Percentiles rank a stretch among this genome's conserved stretches.
phyloP scores from a whole-genome alignment of 139 green algal genomes.

The Chlamydomonas sphaeroides region DNA sequence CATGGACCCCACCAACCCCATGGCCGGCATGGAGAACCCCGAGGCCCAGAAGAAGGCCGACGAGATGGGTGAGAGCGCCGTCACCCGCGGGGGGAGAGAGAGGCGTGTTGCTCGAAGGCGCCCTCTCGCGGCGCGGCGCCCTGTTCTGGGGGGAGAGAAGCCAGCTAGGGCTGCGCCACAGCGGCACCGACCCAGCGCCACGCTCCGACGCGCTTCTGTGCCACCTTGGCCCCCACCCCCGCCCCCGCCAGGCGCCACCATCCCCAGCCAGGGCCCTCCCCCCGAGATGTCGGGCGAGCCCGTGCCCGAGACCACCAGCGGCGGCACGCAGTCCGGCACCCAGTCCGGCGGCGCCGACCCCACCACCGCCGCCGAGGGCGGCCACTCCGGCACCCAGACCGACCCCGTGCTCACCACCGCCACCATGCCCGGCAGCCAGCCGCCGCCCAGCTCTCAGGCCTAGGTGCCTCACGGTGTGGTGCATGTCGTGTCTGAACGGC shows the following conservation, averaged over 20 bases:
- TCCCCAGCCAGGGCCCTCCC: constrained; percentile 26
- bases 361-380: background rate
- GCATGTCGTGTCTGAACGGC: too few species aligned
- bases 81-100: too few species aligned
- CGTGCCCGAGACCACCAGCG: background rate
- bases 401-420: too few species aligned
- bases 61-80: constrained; percentile 20
- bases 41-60: constrained; percentile 25
- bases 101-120: too few species aligned
- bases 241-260: background rate
- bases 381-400: background rate
- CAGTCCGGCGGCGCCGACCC: background rate
- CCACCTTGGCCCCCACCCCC: background rate
- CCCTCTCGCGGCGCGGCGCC: too few species aligned
- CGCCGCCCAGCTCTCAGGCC: background rate
- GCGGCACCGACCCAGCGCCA: too few species aligned
- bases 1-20: constrained; percentile 35
- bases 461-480: too few species aligned
- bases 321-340: background rate
- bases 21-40: constrained; percentile 31
- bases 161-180: too few species aligned
- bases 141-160: too few species aligned
- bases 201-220: background rate
- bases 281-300: background rate
- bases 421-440: background rate